A percentile compares a stretch with the other conserved stretches of the same genome.
Evolutionary conservation across 768 basidiomycete genomes (phyloP).

Genomic region (Phylloporus sp.): DNA sequence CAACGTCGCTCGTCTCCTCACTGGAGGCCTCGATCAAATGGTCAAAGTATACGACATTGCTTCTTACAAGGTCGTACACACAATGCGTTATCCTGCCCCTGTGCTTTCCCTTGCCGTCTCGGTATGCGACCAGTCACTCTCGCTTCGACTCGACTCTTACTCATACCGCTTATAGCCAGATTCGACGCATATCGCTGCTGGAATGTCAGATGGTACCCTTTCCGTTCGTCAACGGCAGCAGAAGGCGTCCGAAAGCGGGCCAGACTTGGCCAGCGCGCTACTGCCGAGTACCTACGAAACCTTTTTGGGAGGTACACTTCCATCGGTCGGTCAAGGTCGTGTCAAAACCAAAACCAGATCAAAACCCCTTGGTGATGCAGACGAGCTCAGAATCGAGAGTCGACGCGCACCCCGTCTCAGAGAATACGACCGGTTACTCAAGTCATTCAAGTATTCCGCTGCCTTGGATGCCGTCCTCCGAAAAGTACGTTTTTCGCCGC

Average conservation of each 20-base stretch:
- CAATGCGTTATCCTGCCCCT: conserved; percentile 96
- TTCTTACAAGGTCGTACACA: conserved; percentile 93
- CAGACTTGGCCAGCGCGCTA: conserved; percentile 38
- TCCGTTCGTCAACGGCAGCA: conserved; percentile 88
- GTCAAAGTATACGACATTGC: conserved; percentile 97
- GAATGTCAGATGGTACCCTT: conserved; percentile 98
- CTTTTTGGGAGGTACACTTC: conserved; percentile 54
- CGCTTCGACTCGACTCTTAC: not conserved
- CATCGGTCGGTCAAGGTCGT: conserved; percentile 53
- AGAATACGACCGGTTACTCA: conserved; percentile 87
- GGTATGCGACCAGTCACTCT: conserved; percentile 37
- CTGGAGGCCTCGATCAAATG: conserved; percentile 93
- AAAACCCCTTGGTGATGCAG: conserved; percentile 54
- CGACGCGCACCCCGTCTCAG: conserved; percentile 66
- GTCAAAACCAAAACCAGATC: conserved; percentile 46
- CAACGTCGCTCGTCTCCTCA: conserved; percentile 72
- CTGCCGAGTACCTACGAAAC: conserved; percentile 62
- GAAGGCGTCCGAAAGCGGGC: conserved; percentile 57
- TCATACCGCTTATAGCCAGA: conserved; percentile 61
- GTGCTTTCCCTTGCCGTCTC: conserved; percentile 88
- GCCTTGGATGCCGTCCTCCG: conserved; percentile 89
- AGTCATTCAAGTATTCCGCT: conserved; percentile 90
- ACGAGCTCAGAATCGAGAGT: conserved; percentile 78
- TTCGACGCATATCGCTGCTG: conserved; percentile 92
- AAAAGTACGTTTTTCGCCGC: conserved; percentile 49